Conservation (phyloP, 306 rosid genomes). For the Prunus dulcis region DNA sequence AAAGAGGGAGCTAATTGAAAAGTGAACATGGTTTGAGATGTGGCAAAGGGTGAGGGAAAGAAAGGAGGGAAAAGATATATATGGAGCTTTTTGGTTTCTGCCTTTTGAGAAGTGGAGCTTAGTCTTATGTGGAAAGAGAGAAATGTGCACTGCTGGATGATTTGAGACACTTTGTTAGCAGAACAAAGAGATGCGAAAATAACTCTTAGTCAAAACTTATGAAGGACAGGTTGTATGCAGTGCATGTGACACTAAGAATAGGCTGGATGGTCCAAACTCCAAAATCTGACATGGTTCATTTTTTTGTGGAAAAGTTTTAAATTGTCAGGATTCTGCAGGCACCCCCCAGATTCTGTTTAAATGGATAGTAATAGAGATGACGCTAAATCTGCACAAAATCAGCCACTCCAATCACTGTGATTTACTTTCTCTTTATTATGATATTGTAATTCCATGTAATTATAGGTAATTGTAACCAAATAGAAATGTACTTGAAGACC, state of each 20-base stretch:
- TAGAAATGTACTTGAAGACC: no score
- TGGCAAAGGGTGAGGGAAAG: not conserved
- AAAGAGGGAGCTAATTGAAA: conserved; percentile 6
- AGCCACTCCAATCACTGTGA: no score
- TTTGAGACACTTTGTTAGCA: not conserved
- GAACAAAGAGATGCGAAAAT: not conserved
- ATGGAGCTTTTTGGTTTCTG: not conserved
- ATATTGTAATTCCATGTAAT: no score
- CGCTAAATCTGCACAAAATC: no score
- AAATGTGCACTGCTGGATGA: not conserved
- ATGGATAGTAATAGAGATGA: not conserved
- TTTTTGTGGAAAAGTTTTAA: not conserved
- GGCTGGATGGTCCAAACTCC: not conserved
- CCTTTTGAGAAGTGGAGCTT: not conserved
- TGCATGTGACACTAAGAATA: not conserved
- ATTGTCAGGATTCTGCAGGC: not conserved
- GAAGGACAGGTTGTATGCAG: not conserved
- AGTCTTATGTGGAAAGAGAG: not conserved
- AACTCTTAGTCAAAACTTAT: not conserved
- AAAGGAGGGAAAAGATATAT: not conserved
- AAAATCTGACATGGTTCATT: no score
- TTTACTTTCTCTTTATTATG: no score
- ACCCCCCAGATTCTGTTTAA: not conserved
- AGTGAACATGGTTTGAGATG: not conserved
- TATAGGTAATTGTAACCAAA: no score